Evolutionary conservation across 1,284 basidiomycete species (phyloP).

Genomic region (Coriolopsis trogii): DNA sequence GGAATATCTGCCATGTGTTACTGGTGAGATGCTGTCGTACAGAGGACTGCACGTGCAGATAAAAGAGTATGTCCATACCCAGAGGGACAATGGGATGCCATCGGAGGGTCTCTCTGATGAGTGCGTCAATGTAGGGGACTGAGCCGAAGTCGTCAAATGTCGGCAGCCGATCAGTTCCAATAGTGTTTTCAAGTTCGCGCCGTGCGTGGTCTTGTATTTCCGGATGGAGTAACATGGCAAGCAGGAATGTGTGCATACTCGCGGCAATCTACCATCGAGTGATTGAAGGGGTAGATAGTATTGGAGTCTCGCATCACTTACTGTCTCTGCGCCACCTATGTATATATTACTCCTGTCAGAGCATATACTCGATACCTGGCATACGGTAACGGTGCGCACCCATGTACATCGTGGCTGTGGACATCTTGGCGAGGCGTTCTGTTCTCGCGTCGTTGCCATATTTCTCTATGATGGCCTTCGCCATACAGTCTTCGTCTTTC

Average conservation of each 20-base stretch:
- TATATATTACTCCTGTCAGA: neutral
- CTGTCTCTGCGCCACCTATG: conserved; percentile 12
- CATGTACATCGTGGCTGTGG: conserved; percentile 27
- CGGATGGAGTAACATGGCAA: conserved; percentile 35
- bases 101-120: conserved; percentile 36
- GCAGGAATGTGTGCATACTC: conserved; percentile 26
- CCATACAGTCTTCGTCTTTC: conserved; percentile 7
- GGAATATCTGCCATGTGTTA: conserved; percentile 4
- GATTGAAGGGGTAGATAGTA: neutral
- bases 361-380: neutral
- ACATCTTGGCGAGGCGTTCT: conserved; percentile 1
- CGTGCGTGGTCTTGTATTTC: conserved; percentile 32
- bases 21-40: too few relatives aligned
- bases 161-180: conserved; percentile 32
- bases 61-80: neutral
- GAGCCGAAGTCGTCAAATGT: conserved; percentile 30
- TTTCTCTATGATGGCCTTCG: conserved; percentile 6
- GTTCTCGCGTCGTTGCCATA: conserved; percentile 4
- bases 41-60: too few relatives aligned
- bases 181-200: conserved; percentile 32
- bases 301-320: too few relatives aligned
- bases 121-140: conserved; percentile 34
- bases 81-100: conserved; percentile 29
- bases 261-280: conserved; percentile 6
- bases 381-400: conserved; percentile 13